Evolutionary conservation across 108 stramenopile genomes (phyloP), one percentile per base, ranked within the genome.

Genomic region (Fragilariopsis cylindrus): DNA sequence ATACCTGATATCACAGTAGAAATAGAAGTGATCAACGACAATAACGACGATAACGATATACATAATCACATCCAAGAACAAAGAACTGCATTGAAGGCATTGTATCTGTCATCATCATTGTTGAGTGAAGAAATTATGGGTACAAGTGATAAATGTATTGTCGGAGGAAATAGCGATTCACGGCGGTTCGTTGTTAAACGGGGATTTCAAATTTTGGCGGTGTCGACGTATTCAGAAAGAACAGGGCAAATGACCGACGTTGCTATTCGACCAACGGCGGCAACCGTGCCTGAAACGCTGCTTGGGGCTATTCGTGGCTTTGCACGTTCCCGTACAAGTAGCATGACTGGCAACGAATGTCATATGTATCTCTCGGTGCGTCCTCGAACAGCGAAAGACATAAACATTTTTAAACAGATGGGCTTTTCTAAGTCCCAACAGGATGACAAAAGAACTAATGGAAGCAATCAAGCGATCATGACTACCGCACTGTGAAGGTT

Each of bases 191-290:
- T 92, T n/a, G 91, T 88, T 16, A 79, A 81, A 53, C 83, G 87
- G 6, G 88, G 91, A 2, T 71, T 90, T 52, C 88, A 89, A 74
- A 88, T 92, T 40, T 84, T 89, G 15, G 91, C 88, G 16, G 86
- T 84, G 48, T 87, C 88, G 3, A 78, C 81, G 18, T 82, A 88
- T 55, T 70, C 79, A 50, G 87, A 90, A 71, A 73, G 71, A 41
- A 82, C 80, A 15, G 85, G 88, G 40, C 49, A 58, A 39, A 30
- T 92, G 9, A 76, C 75, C n/a, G 87, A 92, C 53, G 84, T 92
- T 11, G 86, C 88, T 8, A 81, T 92, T 16, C 74, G 87, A 47
- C 91, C 88, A 7, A 85, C 88, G 11, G 87, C 87, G 15, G 60
- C 63, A 39, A 52, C 44, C 40, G 71, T 73, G 11, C 40, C 68